These are phyloP conservation scores for Pseudoscleropodium purum DNA, from an alignment of 225 moss, liverwort and hornwort genomes.

Conservation along the genomic window DNA sequence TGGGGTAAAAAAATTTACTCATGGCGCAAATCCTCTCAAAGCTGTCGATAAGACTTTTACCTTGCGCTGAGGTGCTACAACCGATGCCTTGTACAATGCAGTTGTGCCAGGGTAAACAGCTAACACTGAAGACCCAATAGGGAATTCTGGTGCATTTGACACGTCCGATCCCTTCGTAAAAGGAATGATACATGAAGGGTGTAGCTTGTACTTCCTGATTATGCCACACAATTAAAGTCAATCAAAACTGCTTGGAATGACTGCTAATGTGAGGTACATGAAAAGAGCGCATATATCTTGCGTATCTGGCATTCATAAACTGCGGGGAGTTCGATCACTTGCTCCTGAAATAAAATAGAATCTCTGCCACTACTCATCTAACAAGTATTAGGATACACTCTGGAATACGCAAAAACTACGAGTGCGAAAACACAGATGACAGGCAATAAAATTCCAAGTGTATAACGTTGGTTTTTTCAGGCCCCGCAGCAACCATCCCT, in stretches of 20 bases:
- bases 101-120: constrained; percentile 93
- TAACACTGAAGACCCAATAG: constrained; percentile 63
- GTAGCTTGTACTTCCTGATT: constrained; percentile 56
- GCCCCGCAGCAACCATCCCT: not conserved
- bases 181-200: constrained; percentile 64
- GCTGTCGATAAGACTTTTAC: not conserved
- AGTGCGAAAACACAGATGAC: not conserved
- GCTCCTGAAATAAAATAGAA: not conserved
- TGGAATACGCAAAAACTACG: not conserved
- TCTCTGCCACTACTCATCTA: not conserved
- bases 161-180: constrained; percentile 66
- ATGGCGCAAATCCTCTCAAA: not conserved
- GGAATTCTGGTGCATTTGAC: constrained; percentile 50
- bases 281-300: not conserved
- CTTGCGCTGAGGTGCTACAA: constrained; percentile 63
- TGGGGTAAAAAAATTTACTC: not conserved
- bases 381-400: not conserved
- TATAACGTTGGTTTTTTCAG: not conserved
- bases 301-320: not conserved
- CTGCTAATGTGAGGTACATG: not conserved
- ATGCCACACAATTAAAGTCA: not conserved
- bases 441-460: not conserved
- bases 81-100: constrained; percentile 85
- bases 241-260: not conserved
- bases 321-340: not conserved